phyloP scores from a whole-genome alignment of 345 rosid species.

The Firmiana major region DNA sequence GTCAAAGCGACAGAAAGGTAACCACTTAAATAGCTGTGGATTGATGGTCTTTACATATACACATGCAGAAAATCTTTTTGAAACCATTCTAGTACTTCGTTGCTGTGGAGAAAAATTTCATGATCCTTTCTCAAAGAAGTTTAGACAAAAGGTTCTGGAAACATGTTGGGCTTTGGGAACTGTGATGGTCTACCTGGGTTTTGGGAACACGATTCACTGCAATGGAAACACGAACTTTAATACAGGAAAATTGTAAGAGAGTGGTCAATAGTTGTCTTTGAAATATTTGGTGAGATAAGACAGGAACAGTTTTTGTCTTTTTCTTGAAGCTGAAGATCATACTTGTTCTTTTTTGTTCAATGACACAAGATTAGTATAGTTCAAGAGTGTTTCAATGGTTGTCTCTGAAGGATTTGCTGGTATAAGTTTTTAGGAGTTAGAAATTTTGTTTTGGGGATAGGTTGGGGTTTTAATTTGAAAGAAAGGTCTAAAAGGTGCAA shows the following conservation, averaged over 20 bases:
- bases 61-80: not conserved
- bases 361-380: not conserved
- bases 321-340: not conserved
- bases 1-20: constrained; percentile 61
- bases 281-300: not conserved
- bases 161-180: not conserved
- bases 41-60: not conserved
- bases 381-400: not conserved
- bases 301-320: not conserved
- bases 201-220: not conserved
- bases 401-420: not conserved
- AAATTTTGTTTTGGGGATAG: not conserved
- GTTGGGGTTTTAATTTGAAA: not conserved
- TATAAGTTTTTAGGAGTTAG: not conserved
- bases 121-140: not conserved
- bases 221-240: not conserved
- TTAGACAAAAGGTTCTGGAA: not conserved
- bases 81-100: not conserved
- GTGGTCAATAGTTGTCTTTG: not conserved
- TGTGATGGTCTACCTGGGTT: not conserved
- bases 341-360: not conserved
- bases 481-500: not conserved
- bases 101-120: not conserved
- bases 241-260: not conserved
- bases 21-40: too few relatives aligned